Evolutionary conservation across 1,284 basidiomycete genomes (phyloP).

Genomic region (Trichosporon coremiiforme): DNA sequence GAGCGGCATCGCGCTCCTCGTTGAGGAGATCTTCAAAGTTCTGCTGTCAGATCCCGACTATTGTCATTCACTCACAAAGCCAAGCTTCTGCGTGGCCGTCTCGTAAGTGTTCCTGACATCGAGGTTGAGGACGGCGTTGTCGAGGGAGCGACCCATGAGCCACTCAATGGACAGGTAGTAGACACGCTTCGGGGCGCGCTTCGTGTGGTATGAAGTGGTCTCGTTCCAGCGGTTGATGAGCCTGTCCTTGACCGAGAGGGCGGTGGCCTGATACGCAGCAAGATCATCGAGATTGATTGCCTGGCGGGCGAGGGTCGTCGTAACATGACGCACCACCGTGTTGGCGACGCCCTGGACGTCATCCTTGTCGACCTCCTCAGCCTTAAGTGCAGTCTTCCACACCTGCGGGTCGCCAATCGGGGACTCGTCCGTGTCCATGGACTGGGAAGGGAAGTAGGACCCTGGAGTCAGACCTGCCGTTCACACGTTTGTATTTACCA

Average conservation of each 20-base stretch:
- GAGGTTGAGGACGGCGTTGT: constrained; percentile 86
- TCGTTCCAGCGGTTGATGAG: constrained; percentile 63
- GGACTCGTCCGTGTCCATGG: constrained; percentile 74
- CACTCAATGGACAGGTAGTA: constrained; percentile 84
- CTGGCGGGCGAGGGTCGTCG: constrained; percentile 82
- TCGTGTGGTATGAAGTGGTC: constrained; percentile 54
- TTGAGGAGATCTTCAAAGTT: constrained; percentile 81
- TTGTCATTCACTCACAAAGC: constrained; percentile 56
- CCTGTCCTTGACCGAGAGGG: constrained; percentile 77
- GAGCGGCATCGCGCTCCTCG: constrained; percentile 82
- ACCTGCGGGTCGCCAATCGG: constrained; percentile 76
- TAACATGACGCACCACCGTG: constrained; percentile 76
- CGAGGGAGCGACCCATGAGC: constrained; percentile 76
- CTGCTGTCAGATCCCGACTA: constrained; percentile 32
- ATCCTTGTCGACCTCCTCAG: constrained; percentile 42
- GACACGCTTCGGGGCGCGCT: constrained; percentile 60
- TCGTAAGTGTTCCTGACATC: constrained; percentile 74
- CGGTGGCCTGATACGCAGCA: constrained; percentile 52
- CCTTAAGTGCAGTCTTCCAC: constrained; percentile 67
- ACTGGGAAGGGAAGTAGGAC: constrained; percentile 56
- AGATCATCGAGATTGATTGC: constrained; percentile 81
- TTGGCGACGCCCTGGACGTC: constrained; percentile 67
- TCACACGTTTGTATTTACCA: constrained; percentile 33
- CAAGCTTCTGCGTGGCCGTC: constrained; percentile 70
- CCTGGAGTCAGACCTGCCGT: constrained; percentile 36